Evolutionary conservation across 768 basidiomycete genomes (phyloP).

Genomic region (Rhizopogon vesiculosus): DNA sequence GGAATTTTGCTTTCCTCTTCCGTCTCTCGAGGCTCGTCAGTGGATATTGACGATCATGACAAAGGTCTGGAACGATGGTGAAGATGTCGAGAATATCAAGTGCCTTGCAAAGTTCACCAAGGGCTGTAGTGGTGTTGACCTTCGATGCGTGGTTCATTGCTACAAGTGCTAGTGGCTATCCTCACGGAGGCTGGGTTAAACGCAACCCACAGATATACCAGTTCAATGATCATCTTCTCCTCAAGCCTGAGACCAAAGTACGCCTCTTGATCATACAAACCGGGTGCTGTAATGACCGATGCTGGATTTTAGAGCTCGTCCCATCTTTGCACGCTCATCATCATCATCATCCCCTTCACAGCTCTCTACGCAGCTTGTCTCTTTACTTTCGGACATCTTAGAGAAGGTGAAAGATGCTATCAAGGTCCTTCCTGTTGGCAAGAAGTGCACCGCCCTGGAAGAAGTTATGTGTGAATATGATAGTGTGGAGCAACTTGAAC

Average conservation of each 20-base stretch:
- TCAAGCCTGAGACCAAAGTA: slow-evolving; percentile 88
- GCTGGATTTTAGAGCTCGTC: slow-evolving; percentile 54
- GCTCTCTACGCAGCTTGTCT: slow-evolving; percentile 78
- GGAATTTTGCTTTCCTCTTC: slow-evolving; percentile 96
- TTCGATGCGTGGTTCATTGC: slow-evolving; percentile 49
- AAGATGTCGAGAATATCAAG: slow-evolving; percentile 42
- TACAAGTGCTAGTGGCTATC: slow-evolving; percentile 7
- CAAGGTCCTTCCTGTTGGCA: slow-evolving; percentile 75
- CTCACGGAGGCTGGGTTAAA: slow-evolving; percentile 91
- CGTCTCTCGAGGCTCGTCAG: slow-evolving; percentile 79
- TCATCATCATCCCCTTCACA: slow-evolving; percentile 81
- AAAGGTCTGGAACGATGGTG: slow-evolving; percentile 59
- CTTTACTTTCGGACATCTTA: slow-evolving; percentile 65
- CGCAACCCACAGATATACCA: slow-evolving; percentile 96
- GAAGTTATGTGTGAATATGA: slow-evolving; percentile 91
- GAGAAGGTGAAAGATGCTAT: slow-evolving; percentile 70
- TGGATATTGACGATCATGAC: slow-evolving; percentile 92
- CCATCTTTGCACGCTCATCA: slow-evolving; percentile 94
- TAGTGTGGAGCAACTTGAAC: slow-evolving; percentile 73
- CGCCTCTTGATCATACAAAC: slow-evolving; percentile 14
- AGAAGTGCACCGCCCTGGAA: slow-evolving; percentile 80
- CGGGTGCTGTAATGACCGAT: too few species aligned
- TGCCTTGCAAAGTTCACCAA: slow-evolving; percentile 88
- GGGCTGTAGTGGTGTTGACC: slow-evolving; percentile 96
- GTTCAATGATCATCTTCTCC: slow-evolving; percentile 75